Evolutionary conservation across 83 land plant species (phyloP).

Genomic region (Diphasiastrum complanatum): DNA sequence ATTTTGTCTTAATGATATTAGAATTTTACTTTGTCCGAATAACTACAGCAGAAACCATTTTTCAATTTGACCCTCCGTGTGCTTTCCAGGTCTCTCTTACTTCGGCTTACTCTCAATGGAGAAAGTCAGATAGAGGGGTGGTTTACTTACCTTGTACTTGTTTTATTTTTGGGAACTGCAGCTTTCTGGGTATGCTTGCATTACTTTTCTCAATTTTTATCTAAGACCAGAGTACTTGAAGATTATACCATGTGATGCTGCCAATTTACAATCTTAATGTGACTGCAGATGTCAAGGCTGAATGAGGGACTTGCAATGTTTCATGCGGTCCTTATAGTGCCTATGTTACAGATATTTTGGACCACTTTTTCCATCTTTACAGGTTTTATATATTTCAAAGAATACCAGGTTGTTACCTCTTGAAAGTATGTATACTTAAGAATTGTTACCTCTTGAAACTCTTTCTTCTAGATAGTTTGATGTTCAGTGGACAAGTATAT

Average conservation of each 20-base stretch:
- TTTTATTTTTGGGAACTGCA: constrained; percentile 79
- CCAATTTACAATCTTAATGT: neutral
- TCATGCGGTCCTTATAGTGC: constrained; percentile 95
- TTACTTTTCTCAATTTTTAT: no score
- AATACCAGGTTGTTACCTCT: constrained; percentile 66
- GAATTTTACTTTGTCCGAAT: neutral
- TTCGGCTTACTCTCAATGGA: constrained; percentile 68
- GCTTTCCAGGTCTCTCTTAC: constrained; percentile 66
- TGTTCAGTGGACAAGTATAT: no score
- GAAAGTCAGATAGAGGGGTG: constrained; percentile 75
- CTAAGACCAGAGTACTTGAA: no score
- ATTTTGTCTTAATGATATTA: no score
- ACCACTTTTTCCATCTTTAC: constrained; percentile 98
- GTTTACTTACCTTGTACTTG: constrained; percentile 85
- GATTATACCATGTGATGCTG: no score
- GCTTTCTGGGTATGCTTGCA: constrained; percentile 81
- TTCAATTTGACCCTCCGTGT: neutral
- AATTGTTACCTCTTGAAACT: no score
- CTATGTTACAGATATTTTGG: constrained; percentile 99
- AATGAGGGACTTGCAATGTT: constrained; percentile 94
- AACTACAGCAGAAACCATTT: neutral
- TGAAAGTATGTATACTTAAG: no score
- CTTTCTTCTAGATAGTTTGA: no score
- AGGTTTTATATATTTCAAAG: constrained; percentile 94
- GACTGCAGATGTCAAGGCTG: constrained; percentile 84